Evolutionary conservation across 148 eudicot species (phyloP).

Genomic region (Limonium bicolor): DNA sequence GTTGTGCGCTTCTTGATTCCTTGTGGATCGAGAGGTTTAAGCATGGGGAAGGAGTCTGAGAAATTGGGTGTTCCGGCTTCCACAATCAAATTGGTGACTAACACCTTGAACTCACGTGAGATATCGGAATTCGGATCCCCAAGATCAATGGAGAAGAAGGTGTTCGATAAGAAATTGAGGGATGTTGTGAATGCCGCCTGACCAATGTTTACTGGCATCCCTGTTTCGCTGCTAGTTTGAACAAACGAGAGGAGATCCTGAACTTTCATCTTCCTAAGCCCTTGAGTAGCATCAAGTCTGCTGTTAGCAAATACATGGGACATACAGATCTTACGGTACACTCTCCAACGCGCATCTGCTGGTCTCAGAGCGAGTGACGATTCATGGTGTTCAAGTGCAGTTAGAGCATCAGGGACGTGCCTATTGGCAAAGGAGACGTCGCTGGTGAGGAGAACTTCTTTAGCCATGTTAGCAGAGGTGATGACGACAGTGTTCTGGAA

Average conservation of each 20-base stretch:
- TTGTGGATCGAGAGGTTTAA: slow-evolving; percentile 2
- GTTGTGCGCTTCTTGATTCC: not conserved
- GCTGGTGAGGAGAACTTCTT: slow-evolving; percentile 5
- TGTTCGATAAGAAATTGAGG: slow-evolving; percentile 1
- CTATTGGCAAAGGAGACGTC: slow-evolving; percentile 8
- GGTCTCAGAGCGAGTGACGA: slow-evolving; percentile 2
- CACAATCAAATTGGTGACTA: not conserved
- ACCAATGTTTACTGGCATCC: slow-evolving; percentile 4
- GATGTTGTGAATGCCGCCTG: slow-evolving; percentile 5
- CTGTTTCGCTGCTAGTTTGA: not conserved
- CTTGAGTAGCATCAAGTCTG: not conserved
- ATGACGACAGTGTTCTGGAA: not conserved
- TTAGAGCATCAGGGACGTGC: not conserved
- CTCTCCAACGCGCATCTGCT: not conserved
- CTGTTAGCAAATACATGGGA: not conserved
- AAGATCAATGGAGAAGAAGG: slow-evolving; percentile 5
- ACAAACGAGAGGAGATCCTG: slow-evolving; percentile 2
- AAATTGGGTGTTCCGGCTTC: slow-evolving; percentile 8
- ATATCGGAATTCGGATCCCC: not conserved
- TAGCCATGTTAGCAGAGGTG: slow-evolving; percentile 5
- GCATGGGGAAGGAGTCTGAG: slow-evolving; percentile 4
- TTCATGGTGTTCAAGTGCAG: not conserved
- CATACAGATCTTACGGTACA: not conserved
- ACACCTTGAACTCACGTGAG: slow-evolving; percentile 2
- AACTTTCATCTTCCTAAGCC: slow-evolving; percentile 1